A percentile compares a stretch with the other conserved stretches of the same genome.
These are phyloP conservation scores for Fusarium sp. DNA, from an alignment of 2,329 filamentous ascomycete genomes.

Conservation along the genomic window DNA sequence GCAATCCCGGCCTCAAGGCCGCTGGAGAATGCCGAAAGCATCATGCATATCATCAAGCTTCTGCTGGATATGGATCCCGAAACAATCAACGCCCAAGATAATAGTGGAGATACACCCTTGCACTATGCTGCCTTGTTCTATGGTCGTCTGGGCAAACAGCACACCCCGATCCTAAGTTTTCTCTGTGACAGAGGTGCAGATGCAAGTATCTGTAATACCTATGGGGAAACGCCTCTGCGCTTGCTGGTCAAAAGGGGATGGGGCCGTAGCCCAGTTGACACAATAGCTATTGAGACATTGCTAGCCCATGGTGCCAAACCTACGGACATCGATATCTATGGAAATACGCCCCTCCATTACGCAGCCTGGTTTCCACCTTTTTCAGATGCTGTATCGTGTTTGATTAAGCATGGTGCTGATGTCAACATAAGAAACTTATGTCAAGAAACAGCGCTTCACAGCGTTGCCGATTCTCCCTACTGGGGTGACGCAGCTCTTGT, in stretches of 20 bases:
- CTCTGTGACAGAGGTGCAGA: background rate
- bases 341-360: background rate
- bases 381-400: background rate
- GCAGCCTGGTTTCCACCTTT: background rate
- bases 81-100: background rate
- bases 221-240: background rate
- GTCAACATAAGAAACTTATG: background rate
- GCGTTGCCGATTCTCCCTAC: background rate
- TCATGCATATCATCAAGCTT: rapidly evolving
- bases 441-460: background rate
- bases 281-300: background rate
- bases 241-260: background rate
- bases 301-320: background rate
- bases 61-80: background rate
- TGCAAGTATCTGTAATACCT: background rate
- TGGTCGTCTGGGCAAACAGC: background rate
- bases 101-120: background rate
- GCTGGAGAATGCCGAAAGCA: background rate
- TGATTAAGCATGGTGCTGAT: background rate
- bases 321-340: background rate
- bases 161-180: rapidly evolving
- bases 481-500: background rate
- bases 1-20: background rate
- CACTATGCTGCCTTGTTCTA: background rate
- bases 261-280: background rate